These are phyloP conservation scores for Phlebopus sp. DNA, from an alignment of 1,284 basidiomycete genomes.

Conservation along the genomic window DNA sequence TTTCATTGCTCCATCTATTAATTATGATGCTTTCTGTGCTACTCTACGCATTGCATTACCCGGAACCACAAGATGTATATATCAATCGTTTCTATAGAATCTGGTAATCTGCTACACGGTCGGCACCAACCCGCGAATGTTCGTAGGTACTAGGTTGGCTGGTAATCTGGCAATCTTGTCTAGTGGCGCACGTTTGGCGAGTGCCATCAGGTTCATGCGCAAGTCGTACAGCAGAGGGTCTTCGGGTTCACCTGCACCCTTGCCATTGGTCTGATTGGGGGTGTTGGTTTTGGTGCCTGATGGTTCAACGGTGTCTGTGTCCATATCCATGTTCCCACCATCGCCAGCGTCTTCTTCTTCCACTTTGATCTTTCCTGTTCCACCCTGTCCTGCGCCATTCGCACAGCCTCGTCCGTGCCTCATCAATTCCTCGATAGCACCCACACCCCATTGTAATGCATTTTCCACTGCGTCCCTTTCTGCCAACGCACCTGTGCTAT, in stretches of 20 bases:
- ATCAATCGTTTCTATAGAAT: neutral
- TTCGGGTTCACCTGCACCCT: constrained; percentile 33
- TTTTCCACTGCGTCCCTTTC: constrained; percentile 34
- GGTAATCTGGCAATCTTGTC: constrained; percentile 67
- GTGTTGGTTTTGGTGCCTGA: neutral
- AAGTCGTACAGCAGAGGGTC: constrained; percentile 51
- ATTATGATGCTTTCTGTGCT: no score
- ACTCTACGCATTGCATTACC: no score
- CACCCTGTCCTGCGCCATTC: constrained; percentile 44
- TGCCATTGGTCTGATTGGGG: no score
- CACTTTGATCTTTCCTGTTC: constrained; percentile 52
- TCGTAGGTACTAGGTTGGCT: constrained; percentile 61
- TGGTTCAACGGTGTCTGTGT: constrained; percentile 7
- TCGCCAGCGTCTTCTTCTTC: constrained; percentile 7
- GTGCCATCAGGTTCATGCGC: constrained; percentile 65
- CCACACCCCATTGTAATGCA: constrained; percentile 21
- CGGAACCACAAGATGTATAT: no score
- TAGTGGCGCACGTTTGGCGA: constrained; percentile 70
- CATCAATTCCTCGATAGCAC: constrained; percentile 25
- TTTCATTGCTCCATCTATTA: no score
- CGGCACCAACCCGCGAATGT: constrained; percentile 62
- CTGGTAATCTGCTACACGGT: constrained; percentile 14
- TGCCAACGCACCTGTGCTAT: constrained; percentile 22
- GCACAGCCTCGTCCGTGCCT: constrained; percentile 20
- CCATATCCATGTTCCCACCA: constrained; percentile 23